A percentile compares a stretch with the other conserved stretches of the same genome.
Evolutionary conservation across 768 basidiomycete genomes (phyloP).

Genomic region (Candolleomyces efflorescens): DNA sequence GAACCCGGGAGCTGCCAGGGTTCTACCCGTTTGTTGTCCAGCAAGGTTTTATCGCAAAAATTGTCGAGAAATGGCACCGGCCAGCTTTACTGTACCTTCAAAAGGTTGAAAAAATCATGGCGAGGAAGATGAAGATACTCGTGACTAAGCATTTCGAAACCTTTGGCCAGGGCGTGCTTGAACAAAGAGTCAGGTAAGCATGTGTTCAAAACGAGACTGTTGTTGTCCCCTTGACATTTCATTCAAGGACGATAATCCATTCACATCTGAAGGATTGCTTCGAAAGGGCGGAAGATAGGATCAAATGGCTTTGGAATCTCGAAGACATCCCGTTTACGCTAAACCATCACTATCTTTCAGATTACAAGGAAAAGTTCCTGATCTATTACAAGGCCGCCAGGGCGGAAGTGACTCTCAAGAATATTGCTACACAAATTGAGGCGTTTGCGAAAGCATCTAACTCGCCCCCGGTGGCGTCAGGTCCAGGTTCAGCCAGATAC

Average conservation of each 20-base stretch:
- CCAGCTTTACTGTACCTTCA: conserved; percentile 47
- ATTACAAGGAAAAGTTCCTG: conserved; percentile 40
- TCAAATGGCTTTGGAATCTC: conserved; percentile 46
- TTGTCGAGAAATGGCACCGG: conserved; percentile 43
- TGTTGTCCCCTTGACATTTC: neutral
- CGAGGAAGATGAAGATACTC: conserved; percentile 35
- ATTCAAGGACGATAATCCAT: conserved; percentile 27
- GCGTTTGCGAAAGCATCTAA: no score
- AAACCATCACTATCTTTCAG: conserved; percentile 46
- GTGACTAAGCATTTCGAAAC: conserved; percentile 45
- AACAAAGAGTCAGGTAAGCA: conserved; percentile 39
- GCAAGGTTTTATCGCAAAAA: conserved; percentile 38
- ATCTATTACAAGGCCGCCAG: conserved; percentile 42
- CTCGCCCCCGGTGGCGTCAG: no score
- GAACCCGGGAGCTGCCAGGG: conserved; percentile 67
- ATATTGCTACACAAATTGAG: conserved; percentile 22
- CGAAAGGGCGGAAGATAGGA: conserved; percentile 30
- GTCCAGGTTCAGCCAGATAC: no score
- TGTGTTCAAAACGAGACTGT: neutral
- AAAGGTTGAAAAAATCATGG: conserved; percentile 30
- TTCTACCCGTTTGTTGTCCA: conserved; percentile 64
- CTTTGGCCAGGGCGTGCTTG: conserved; percentile 50
- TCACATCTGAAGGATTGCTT: conserved; percentile 46
- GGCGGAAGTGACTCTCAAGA: conserved; percentile 23
- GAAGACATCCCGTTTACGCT: conserved; percentile 47